phyloP scores from a whole-genome alignment of 176 grass and related monocot species.

The Chrysopogon serrulatus region DNA sequence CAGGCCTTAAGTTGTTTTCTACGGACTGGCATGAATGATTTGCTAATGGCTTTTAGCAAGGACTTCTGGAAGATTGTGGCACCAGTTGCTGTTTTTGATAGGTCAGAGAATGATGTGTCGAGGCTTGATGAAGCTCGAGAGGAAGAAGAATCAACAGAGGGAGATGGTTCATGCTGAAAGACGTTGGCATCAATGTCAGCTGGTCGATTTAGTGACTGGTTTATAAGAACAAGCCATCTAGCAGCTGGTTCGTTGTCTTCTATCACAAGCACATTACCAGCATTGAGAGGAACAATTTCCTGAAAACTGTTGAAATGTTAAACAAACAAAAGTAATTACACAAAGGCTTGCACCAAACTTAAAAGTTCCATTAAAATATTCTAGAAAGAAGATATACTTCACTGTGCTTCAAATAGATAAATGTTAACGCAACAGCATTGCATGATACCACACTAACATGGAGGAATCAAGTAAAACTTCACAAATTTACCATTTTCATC shows the following conservation, averaged over 20 bases:
- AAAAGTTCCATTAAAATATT: background rate
- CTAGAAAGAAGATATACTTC: background rate
- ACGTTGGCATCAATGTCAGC: conserved; percentile 28
- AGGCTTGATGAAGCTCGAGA: conserved; percentile 48
- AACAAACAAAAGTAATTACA: conserved; percentile 4
- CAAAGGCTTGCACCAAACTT: background rate
- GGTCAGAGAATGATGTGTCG: conserved; percentile 40
- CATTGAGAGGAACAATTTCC: conserved; percentile 94
- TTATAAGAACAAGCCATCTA: conserved; percentile 89
- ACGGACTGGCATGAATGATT: conserved; percentile 65
- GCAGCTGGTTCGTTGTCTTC: conserved; percentile 78
- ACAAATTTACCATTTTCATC: background rate
- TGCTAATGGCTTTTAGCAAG: conserved; percentile 69
- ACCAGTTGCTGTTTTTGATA: conserved; percentile 55
- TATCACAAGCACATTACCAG: conserved; percentile 77
- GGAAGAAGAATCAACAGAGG: conserved; percentile 46
- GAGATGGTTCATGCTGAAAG: conserved; percentile 42
- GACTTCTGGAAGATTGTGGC: conserved; percentile 79
- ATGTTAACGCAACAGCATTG: background rate
- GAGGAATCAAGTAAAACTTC: background rate
- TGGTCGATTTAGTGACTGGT: conserved; percentile 57
- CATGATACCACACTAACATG: background rate
- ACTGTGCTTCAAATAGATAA: background rate
- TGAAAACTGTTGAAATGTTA: conserved; percentile 78
- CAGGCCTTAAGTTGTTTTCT: conserved; percentile 67